Percentiles rank a stretch among this genome's conserved stretches.
Evolutionary conservation across 1,284 basidiomycete genomes (phyloP).

Genomic region (Cutaneotrichosporon dermatis): DNA sequence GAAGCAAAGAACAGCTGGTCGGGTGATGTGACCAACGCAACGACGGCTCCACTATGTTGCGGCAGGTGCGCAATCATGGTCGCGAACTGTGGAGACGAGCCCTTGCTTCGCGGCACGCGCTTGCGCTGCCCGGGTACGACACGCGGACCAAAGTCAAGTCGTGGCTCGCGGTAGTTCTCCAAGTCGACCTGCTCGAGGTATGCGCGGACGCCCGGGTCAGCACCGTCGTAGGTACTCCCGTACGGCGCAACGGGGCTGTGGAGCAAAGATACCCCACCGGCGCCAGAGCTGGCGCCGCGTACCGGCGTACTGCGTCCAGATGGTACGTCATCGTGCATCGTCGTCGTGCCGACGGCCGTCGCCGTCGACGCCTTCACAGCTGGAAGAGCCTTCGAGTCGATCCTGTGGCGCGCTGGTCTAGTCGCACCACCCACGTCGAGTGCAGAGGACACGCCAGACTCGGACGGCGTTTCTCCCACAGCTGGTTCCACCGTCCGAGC

Average conservation of each 20-base stretch:
- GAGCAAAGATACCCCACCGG: conserved; percentile 7
- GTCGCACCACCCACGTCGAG: conserved; percentile 29
- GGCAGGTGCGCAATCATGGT: conserved; percentile 78
- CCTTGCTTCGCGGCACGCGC: conserved; percentile 57
- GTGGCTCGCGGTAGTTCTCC: conserved; percentile 72
- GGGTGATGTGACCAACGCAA: conserved; percentile 77
- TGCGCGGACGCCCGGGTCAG: conserved; percentile 78
- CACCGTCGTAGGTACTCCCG: conserved; percentile 59
- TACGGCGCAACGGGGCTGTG: conserved; percentile 27
- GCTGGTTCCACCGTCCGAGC: background rate
- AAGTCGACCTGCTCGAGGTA: conserved; percentile 83
- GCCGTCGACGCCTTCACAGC: conserved; percentile 72
- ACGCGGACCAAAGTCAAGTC: conserved; percentile 82
- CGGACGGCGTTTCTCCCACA: conserved; percentile 25
- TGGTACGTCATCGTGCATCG: conserved; percentile 43
- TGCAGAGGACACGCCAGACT: conserved; percentile 37
- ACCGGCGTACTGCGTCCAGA: conserved; percentile 35
- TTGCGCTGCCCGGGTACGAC: conserved; percentile 71
- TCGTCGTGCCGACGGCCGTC: conserved; percentile 61
- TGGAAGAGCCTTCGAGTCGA: conserved; percentile 73
- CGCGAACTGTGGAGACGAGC: conserved; percentile 60
- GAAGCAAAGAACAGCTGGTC: conserved; percentile 94
- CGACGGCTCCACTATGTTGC: conserved; percentile 75
- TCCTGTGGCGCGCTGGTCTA: conserved; percentile 18
- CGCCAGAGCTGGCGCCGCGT: conserved; percentile 11